Evolutionary conservation across 2,329 filamentous ascomycete species (phyloP).

Genomic region (Colletotrichum liriopes): DNA sequence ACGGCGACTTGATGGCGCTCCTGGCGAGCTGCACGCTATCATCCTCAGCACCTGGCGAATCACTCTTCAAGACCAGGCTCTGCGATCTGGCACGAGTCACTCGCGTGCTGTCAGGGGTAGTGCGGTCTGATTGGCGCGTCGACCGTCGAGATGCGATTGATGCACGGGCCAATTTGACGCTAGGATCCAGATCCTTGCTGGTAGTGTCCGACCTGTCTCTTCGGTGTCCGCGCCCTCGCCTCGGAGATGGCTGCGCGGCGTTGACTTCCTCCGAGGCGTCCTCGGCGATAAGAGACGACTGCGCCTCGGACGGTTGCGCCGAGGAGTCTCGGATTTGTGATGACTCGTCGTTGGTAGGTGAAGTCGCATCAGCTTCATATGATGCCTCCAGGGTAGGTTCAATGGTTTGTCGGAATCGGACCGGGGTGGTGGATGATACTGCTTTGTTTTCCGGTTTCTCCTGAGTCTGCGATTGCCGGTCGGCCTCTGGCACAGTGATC

Average conservation of each 20-base stretch:
- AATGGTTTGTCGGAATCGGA: background rate
- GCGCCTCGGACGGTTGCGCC: constrained; percentile 40
- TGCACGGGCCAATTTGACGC: constrained; percentile 39
- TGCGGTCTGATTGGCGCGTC: constrained; percentile 42
- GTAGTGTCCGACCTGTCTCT: constrained; percentile 31
- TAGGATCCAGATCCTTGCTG: constrained; percentile 42
- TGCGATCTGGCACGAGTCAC: constrained; percentile 48
- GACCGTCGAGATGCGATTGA: constrained; percentile 43
- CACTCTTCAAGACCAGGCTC: constrained; percentile 46
- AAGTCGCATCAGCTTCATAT: constrained; percentile 17
- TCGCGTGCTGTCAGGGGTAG: constrained; percentile 42
- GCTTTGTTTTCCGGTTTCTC: constrained; percentile 16
- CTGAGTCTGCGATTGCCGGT: background rate
- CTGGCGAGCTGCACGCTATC: constrained; percentile 51
- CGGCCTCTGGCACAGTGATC: background rate
- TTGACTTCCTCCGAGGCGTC: constrained; percentile 33
- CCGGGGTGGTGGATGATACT: background rate
- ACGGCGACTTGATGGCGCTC: constrained; percentile 51
- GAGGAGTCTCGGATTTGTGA: constrained; percentile 40
- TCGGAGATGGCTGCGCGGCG: constrained; percentile 35
- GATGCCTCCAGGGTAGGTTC: background rate
- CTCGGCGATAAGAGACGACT: constrained; percentile 41
- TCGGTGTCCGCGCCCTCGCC: constrained; percentile 37
- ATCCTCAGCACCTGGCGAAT: constrained; percentile 44
- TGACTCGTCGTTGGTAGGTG: constrained; percentile 32